Evolutionary conservation across 306 rosid species (phyloP), one percentile per base, ranked within the genome.

Genomic region (Arachis stenosperma): DNA sequence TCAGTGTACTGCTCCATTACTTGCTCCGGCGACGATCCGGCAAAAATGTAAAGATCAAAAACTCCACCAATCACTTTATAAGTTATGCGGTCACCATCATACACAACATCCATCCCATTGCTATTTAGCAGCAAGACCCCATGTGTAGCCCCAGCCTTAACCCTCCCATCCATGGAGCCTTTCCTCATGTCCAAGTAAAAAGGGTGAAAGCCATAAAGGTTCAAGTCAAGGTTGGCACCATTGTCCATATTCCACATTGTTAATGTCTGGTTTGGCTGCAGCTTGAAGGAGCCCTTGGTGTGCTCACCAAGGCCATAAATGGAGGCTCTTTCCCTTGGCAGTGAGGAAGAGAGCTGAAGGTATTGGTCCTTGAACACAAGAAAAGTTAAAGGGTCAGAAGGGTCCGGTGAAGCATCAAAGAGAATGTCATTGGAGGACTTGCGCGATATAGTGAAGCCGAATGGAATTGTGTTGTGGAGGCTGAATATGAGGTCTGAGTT

Each of bases 201-300:
- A 0, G 97, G 98, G 78, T 93, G 98, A 13, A 97, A 88, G 10
- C 97, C 96, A 46, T 90, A 93, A 56, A 89, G 93, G 73, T 93
- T 93, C 33, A 85, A 2, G 11, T 93, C 82, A 5, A 61, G n/a
- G 8, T 14, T 87, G 2, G 43, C 15, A 55, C 3, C 80, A 65
- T 65, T 81, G 76, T 87, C 97, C 2, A 81, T 85, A 36, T 64
- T 82, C 96, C 96, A 93, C 63, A 89, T 70, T 1, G 97, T 93
- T 3, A 93, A 77, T 2, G 84, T 75, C 69, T 83, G 75, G 8
- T 79, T 51, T 7, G 84, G 83, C 10, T 66, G 69, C 70, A 93
- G 65, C 86, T 86, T 88, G 61, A 93, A 87, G 65, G 93, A 80
- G 43, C 82, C 58, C 78, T 78, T 84, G 22, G 96, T 90, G 43